Base-by-base conservation (phyloP, 257 asterid species). In the Ilex asprella region DNA sequence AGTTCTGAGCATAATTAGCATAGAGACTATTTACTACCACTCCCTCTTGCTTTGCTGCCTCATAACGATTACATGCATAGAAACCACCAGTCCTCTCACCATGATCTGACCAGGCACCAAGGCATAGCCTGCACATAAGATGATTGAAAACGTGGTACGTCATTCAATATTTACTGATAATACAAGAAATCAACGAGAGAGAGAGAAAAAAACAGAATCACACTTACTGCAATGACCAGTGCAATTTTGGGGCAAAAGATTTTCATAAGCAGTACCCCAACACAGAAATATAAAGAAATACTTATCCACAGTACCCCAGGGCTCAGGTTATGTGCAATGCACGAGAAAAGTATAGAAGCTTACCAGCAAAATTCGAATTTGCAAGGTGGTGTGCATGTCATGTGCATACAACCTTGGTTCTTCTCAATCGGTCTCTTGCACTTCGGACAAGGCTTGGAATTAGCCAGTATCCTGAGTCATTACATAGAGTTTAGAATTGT, bases 361-460 rank as follows among this genome's bases (percentile, higher is more conserved):
- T 88, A 91, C 99, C 99, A 93, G 94, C 99, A 93, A 78, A 93
- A 93, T 71, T 93, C 99, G 58, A 87, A 89, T 78, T 93, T 93
- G 91, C 99, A 93, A 1, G 99, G 99, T 51, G 99, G 96, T 31
- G 99, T 93, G 83, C 99, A 93, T 61, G 99, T 89, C 95, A 93
- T 89, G 81, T 93, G 99, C 99, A 93, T 93, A 79, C 99, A 93
- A 49, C 99, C 99, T 82, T 93, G 99, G 72, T 93, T 89, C 84
- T 93, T 93, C 81, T 93, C 99, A 68, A 93, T 93, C 51, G 99
- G 99, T 49, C 99, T 91, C 81, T 93, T 93, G 86, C 99, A 93
- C 82, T 89, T 93, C 27, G 99, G 99, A 73, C 99, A 93, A 75
- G 99, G 99, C 78, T 93, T 93, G 61, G 99, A 93, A 77, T 93